phyloP scores from a whole-genome alignment of 2,329 filamentous ascomycete genomes.

The Daldinia eschscholtzii region DNA sequence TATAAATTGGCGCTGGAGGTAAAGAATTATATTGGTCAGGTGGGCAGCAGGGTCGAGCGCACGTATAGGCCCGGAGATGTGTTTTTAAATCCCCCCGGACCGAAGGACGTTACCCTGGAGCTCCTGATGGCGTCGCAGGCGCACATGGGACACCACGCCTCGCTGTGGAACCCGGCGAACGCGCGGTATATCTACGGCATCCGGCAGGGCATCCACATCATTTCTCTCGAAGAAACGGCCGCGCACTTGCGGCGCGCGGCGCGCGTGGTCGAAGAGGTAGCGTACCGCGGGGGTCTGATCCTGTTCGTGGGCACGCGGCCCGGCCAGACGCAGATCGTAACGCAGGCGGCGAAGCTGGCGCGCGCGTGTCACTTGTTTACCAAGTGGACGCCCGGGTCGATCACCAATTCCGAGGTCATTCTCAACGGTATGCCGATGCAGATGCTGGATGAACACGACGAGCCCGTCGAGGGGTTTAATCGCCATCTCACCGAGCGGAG shows the following conservation, averaged over 20 bases:
- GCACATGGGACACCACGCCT: constrained; percentile 91
- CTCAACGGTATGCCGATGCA: constrained; percentile 76
- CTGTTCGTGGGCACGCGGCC: constrained; percentile 90
- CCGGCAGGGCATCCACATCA: constrained; percentile 90
- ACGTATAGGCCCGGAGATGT: constrained; percentile 76
- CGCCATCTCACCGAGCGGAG: constrained; percentile 72
- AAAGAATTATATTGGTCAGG: constrained; percentile 59
- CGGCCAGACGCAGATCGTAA: constrained; percentile 84
- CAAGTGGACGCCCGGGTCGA: constrained; percentile 89
- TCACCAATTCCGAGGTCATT: constrained; percentile 94
- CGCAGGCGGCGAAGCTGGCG: constrained; percentile 82
- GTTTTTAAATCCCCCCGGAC: constrained; percentile 77
- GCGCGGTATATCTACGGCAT: constrained; percentile 94
- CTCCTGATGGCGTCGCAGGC: constrained; percentile 88
- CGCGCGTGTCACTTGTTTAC: constrained; percentile 90
- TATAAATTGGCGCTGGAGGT: constrained; percentile 57
- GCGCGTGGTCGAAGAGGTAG: constrained; percentile 90
- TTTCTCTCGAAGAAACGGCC: constrained; percentile 88
- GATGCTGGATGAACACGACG: constrained; percentile 82
- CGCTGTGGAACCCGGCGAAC: constrained; percentile 95
- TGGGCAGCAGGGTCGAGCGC: constrained; percentile 64
- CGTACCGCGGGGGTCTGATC: constrained; percentile 84
- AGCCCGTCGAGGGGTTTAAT: constrained; percentile 71
- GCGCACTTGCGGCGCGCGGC: constrained; percentile 92
- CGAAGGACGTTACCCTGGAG: constrained; percentile 88